These are phyloP conservation scores for Dioscorea alata DNA, from an alignment of 106 monocot genomes.

Conservation along the genomic window DNA sequence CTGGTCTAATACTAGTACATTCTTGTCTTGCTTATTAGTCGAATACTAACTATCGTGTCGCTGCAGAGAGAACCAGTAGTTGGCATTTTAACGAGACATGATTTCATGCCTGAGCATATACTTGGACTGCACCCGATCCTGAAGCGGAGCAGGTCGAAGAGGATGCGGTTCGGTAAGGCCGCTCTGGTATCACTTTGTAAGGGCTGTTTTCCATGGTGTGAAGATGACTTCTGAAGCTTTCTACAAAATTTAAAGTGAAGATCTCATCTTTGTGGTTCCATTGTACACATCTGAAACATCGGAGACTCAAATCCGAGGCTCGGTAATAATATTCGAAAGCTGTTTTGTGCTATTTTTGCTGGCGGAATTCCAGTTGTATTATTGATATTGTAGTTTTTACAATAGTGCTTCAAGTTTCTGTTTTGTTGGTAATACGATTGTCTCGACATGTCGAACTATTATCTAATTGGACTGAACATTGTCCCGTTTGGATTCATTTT, in stretches of 20 bases:
- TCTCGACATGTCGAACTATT: too few species aligned
- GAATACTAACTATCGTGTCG: too few species aligned
- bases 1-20: background rate
- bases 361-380: background rate
- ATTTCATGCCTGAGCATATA: constrained; percentile 70
- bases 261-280: background rate
- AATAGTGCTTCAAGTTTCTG: too few species aligned
- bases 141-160: constrained; percentile 32
- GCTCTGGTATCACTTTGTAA: constrained; percentile 18
- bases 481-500: too few species aligned
- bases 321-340: background rate
- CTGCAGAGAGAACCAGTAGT: constrained; percentile 57
- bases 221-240: background rate
- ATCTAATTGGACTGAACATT: too few species aligned
- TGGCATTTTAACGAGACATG: constrained; percentile 67
- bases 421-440: too few species aligned
- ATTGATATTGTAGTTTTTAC: background rate
- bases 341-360: background rate
- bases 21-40: background rate
- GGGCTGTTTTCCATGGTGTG: constrained; percentile 5
- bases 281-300: background rate
- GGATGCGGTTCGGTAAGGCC: constrained; percentile 21
- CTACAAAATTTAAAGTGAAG: background rate
- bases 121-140: constrained; percentile 46
- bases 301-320: background rate